These are phyloP conservation scores for Firmiana major DNA, from an alignment of 345 rosid genomes.

Conservation along the genomic window DNA sequence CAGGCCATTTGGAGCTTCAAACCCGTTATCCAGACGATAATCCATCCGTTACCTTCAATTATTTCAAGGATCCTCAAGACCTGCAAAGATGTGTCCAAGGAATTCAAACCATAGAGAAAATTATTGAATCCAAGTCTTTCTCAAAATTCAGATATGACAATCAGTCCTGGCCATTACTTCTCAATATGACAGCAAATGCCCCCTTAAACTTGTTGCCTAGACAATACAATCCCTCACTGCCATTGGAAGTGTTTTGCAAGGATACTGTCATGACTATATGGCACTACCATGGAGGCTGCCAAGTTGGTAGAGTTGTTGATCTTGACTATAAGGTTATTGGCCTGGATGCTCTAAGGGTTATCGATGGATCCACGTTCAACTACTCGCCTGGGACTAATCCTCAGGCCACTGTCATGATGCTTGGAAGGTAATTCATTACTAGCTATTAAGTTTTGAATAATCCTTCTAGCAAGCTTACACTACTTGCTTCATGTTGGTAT, in stretches of 20 bases:
- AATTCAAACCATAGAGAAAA: slow-evolving; percentile 42
- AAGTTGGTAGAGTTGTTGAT: slow-evolving; percentile 73
- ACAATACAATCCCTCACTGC: slow-evolving; percentile 42
- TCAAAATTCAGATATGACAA: slow-evolving; percentile 31
- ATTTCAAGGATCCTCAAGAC: slow-evolving; percentile 59
- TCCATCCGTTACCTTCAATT: slow-evolving; percentile 64
- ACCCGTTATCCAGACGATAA: slow-evolving; percentile 48
- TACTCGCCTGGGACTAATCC: slow-evolving; percentile 88
- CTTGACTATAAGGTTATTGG: slow-evolving; percentile 62
- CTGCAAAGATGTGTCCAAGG: slow-evolving; percentile 57
- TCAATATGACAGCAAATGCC: slow-evolving; percentile 43
- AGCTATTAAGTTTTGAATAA: background rate
- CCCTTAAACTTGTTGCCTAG: slow-evolving; percentile 69
- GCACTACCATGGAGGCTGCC: slow-evolving; percentile 96
- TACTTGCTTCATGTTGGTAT: too few relatives aligned
- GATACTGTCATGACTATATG: slow-evolving; percentile 90
- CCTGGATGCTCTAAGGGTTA: slow-evolving; percentile 53
- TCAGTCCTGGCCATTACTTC: slow-evolving; percentile 32
- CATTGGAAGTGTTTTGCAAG: slow-evolving; percentile 64
- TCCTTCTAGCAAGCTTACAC: too few relatives aligned
- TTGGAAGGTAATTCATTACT: slow-evolving; percentile 61
- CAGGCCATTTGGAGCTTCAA: slow-evolving; percentile 52
- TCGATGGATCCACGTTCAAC: slow-evolving; percentile 79
- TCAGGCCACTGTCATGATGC: slow-evolving; percentile 98
- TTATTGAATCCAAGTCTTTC: slow-evolving; percentile 50